Evolutionary conservation across 495 filamentous ascomycete species (phyloP), one percentile per base, ranked within the genome.

Genomic region (Clavariopsis aquatica): DNA sequence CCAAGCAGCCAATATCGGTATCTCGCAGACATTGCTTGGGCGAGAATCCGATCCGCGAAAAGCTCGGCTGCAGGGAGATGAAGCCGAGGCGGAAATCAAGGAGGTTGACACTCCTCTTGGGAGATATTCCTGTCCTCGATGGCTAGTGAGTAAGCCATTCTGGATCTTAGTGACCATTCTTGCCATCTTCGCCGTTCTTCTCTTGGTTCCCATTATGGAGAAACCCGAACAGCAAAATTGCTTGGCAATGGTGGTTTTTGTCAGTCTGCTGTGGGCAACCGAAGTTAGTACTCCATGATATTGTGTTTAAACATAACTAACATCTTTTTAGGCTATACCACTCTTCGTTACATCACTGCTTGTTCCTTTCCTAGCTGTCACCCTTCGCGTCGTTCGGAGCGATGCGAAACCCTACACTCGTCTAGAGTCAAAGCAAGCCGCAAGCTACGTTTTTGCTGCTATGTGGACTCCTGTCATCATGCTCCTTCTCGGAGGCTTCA

Each of bases 401-500:
- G 89, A 92, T 29, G 81, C 84, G 6, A 85, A 84, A 70, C 88
- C 88, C 0, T 79, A 92, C 69, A 68, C 76, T 28, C 86, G 93
- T 29, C 79, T 98, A 17, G 81, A 81, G 23, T 82, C 91, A 0
- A 89, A 90, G 68, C 81, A 83, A 26, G 92, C 94, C 5, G 88
- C 92, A 0, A 81, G 81, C 54, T 91, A 88, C 71, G 86, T 96
- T 36, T 97, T 98, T 69, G 79, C 90, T 28, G 87, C 94, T 20
- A 99, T 99, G 94, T 99, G 94, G 94, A 97, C 93, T 10, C 92
- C 95, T 0, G 94, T 98, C 31, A 99, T 99, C 66, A 98, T 98
- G 95, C 84, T 99, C 13, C 83, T 99, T 22, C 86, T 99, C 20
- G 94, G 94, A 66, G 94, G 94, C 9, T 99, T 99, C 70, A 93